Evolutionary conservation across 2,329 filamentous ascomycete species (phyloP), one percentile per base, ranked within the genome.

Genomic region (Sclerotinia spermophila): DNA sequence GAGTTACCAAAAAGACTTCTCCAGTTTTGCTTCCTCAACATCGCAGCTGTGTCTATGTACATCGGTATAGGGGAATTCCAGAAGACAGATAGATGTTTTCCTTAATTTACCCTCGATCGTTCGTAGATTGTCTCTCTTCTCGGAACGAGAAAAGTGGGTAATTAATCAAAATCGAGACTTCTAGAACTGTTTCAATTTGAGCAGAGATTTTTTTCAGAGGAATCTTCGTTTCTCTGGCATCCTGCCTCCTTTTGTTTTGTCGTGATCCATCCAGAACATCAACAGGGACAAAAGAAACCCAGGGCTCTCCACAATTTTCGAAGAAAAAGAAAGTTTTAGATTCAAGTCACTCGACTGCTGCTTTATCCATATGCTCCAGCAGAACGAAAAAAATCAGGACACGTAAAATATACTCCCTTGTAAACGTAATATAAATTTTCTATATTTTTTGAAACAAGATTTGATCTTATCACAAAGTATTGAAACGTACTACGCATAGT

Each of bases 231-330:
- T 35, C 44, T 40, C 13, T 65, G 45, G 38, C 45, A 30, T 64
- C 35, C 24, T 60, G 48, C 40, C 35, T 38, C 61, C 33, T 62
- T 62, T 62, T 48, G 60, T 48, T 62, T 45, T 62, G 21, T 62
- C 24, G 21, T 21, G 30, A 62, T 35, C 40, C 19, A 62, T 35
- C 40, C 19, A 62, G 45, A 48, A 33, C 11, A n/a, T 51, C 6
- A 27, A 38, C 24, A 51, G 61, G 61, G 61, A 17, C n/a, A n/a
- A 33, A 48, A 45, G 33, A 11, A 51, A 27, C 61, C 33, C 30
- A 48, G 24, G 61, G 11, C 15, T n/a, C 61, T 17, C 61, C 61
- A 65, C 4, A 51, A 64, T 27, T 65, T 51, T 19, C 24, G 15
- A 27, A 51, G 42, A 11, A 51, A 27, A 65, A 27, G 44, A 64